These are phyloP conservation scores for Saksenaea vasiformis DNA, from an alignment of 371 early-diverging fungal genomes.

Conservation along the genomic window DNA sequence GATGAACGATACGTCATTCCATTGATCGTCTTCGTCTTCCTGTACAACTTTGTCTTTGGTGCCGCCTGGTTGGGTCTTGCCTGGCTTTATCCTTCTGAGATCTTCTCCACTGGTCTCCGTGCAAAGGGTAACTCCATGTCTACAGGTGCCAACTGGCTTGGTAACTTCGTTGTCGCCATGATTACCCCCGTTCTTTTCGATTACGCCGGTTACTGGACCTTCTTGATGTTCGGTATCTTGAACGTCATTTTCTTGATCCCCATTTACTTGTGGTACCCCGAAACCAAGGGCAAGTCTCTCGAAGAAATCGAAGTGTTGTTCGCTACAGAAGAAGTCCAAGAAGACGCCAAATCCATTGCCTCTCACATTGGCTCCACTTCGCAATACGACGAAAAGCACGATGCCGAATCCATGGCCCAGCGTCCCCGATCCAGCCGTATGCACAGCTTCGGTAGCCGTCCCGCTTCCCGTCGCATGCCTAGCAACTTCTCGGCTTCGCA, in stretches of 20 bases:
- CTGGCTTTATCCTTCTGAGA: slow-evolving; percentile 58
- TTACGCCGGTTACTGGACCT: slow-evolving; percentile 24
- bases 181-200: slow-evolving; percentile 27
- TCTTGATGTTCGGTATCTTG: slow-evolving; percentile 43
- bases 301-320: slow-evolving; percentile 51
- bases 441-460: slow-evolving; percentile 34
- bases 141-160: slow-evolving; percentile 64
- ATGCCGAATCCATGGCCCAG: slow-evolving; percentile 33
- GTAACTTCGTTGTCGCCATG: slow-evolving; percentile 39
- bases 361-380: slow-evolving; percentile 29
- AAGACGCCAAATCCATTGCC: slow-evolving; percentile 37
- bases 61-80: slow-evolving; percentile 60
- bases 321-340: slow-evolving; percentile 33
- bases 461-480: slow-evolving; percentile 44
- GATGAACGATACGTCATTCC: slow-evolving; percentile 13
- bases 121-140: slow-evolving; percentile 31
- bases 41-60: slow-evolving; percentile 51
- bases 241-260: slow-evolving; percentile 35
- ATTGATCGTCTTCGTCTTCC: slow-evolving; percentile 28
- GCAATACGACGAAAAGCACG: slow-evolving; percentile 35
- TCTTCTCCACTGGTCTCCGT: slow-evolving; percentile 39
- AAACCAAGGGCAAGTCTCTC: slow-evolving; percentile 59
- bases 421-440: slow-evolving; percentile 25
- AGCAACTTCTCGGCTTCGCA: slow-evolving; percentile 37
- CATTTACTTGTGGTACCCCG: slow-evolving; percentile 59